Evolutionary conservation across 108 stramenopile species (phyloP).

Genomic region (Mediolabrus comicus): DNA sequence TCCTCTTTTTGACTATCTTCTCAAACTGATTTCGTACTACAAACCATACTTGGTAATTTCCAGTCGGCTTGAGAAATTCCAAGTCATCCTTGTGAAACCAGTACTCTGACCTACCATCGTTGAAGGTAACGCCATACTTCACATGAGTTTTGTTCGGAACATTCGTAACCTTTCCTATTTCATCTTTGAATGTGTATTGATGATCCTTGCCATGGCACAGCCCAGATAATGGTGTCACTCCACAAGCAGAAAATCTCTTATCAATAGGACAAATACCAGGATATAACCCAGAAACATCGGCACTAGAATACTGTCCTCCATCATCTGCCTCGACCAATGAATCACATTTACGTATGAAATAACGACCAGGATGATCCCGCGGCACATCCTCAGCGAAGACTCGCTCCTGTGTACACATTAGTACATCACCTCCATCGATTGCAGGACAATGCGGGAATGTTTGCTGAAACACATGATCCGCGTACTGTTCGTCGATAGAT

Average conservation of each 20-base stretch:
- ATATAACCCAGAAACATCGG: constrained; percentile 35
- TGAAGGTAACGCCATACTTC: constrained; percentile 64
- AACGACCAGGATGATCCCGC: constrained; percentile 15
- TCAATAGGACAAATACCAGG: constrained; percentile 25
- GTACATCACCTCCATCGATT: constrained; percentile 31
- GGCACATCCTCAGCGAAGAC: constrained; percentile 25
- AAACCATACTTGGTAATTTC: constrained; percentile 73
- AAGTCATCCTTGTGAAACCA: constrained; percentile 49
- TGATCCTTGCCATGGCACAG: constrained; percentile 29
- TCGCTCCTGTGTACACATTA: constrained; percentile 43
- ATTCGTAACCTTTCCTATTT: constrained; percentile 47
- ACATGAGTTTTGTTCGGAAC: constrained; percentile 14
- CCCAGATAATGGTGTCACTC: constrained; percentile 1
- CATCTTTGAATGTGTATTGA: constrained; percentile 39
- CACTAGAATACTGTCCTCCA: constrained; percentile 26
- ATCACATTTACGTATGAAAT: constrained; percentile 14
- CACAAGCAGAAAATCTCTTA: constrained; percentile 29
- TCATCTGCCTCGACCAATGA: constrained; percentile 20
- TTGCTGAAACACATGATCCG: constrained; percentile 17
- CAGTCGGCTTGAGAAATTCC: constrained; percentile 46
- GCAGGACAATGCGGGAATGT: constrained; percentile 46
- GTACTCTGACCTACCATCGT: constrained; percentile 65
- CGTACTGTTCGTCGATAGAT: constrained; percentile 26
- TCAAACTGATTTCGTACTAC: constrained; percentile 58
- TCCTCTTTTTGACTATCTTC: constrained; percentile 62